These are phyloP conservation scores for Acacia melanoxylon DNA, from an alignment of 306 rosid species.

Conservation along the genomic window DNA sequence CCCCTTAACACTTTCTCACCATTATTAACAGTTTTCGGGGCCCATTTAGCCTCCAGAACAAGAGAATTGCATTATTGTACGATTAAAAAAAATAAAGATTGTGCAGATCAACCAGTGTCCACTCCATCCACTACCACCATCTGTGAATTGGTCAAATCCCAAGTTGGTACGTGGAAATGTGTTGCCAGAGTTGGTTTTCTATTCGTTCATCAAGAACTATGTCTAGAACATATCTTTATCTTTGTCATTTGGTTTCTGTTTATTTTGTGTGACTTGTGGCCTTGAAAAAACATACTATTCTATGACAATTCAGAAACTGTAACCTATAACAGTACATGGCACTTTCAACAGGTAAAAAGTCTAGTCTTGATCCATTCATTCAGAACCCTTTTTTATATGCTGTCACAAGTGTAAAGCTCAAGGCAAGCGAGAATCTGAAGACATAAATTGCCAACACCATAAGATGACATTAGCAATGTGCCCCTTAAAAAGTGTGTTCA, in stretches of 20 bases:
- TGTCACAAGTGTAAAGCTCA: conserved; percentile 32
- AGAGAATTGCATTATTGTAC: conserved; percentile 25
- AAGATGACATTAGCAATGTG: conserved; percentile 51
- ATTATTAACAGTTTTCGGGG: conserved; percentile 24
- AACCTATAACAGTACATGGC: conserved; percentile 9
- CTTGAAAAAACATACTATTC: conserved; percentile 21
- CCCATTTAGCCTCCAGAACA: conserved; percentile 26
- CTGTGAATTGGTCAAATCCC: conserved; percentile 24
- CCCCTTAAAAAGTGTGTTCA: conserved; percentile 43
- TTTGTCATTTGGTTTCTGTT: not conserved
- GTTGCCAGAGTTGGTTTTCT: not conserved
- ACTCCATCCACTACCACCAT: conserved; percentile 25
- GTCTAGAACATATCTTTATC: not conserved
- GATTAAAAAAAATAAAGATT: conserved; percentile 23
- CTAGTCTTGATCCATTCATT: conserved; percentile 20
- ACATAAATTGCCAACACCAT: conserved; percentile 43
- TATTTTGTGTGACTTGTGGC: conserved; percentile 7
- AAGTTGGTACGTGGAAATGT: not conserved
- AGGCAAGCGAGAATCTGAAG: conserved; percentile 48
- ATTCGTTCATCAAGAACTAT: not conserved
- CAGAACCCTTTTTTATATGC: conserved; percentile 26
- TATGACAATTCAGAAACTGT: conserved; percentile 11
- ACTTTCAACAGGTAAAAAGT: conserved; percentile 28
- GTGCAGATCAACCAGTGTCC: conserved; percentile 25
- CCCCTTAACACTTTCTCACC: conserved; percentile 26